phyloP scores from a whole-genome alignment of 192 early-diverging fungal genomes.

The Coemansia sp. region DNA sequence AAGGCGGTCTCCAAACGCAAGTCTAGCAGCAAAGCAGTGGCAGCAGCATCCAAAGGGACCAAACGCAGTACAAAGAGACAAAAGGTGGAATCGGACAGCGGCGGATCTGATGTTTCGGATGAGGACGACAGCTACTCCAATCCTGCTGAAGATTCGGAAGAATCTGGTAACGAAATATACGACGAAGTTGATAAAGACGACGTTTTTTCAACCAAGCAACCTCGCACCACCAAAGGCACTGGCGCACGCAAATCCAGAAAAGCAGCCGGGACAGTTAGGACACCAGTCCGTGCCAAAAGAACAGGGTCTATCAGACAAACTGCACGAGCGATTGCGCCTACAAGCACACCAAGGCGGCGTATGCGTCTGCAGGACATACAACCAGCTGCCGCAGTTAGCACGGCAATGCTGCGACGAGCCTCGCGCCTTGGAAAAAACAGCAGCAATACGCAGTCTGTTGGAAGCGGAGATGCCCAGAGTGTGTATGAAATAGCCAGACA shows the following conservation, averaged over 20 bases:
- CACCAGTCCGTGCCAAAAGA: conserved; percentile 7
- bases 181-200: conserved; percentile 12
- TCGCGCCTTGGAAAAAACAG: conserved; percentile 17
- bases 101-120: conserved; percentile 9
- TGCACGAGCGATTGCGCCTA: conserved; percentile 4
- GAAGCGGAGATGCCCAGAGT: conserved; percentile 29
- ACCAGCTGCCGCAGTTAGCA: conserved; percentile 28
- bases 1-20: conserved; percentile 19
- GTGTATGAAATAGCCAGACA: conserved; percentile 68
- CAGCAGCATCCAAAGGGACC: conserved; percentile 5
- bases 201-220: background rate
- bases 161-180: conserved; percentile 5
- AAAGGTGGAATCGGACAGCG: conserved; percentile 6
- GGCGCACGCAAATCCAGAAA: conserved; percentile 1
- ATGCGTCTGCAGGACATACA: conserved; percentile 45
- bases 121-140: conserved; percentile 9
- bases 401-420: conserved; percentile 25
- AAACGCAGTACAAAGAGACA: conserved; percentile 14
- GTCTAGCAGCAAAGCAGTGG: background rate
- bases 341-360: conserved; percentile 21
- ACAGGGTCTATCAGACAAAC: conserved; percentile 4
- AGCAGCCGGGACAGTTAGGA: conserved; percentile 5
- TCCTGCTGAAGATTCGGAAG: background rate
- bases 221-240: background rate
- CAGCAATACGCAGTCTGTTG: background rate